Percentiles rank a stretch among this genome's conserved stretches.
Conservation (phyloP, 2,329 filamentous ascomycete genomes). For the Colletotrichum camelliae region DNA sequence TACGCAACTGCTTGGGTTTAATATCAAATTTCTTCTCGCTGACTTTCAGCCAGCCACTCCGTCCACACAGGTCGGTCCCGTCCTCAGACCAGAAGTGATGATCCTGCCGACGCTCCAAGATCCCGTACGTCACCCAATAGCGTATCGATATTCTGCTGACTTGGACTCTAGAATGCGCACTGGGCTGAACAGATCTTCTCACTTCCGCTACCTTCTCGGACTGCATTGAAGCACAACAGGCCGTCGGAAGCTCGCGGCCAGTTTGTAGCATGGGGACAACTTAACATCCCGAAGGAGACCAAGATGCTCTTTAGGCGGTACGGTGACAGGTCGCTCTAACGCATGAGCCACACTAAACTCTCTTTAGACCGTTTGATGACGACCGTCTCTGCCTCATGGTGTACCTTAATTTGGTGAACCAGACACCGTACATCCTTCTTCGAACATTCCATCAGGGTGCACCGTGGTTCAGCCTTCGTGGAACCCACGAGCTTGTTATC, state of each 20-base stretch:
- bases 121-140: slow-evolving; percentile 9
- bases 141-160: neutral
- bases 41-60: slow-evolving; percentile 35
- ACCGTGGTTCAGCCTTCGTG: slow-evolving; percentile 53
- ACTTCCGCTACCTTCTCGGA: slow-evolving; percentile 55
- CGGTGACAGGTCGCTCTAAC: slow-evolving; percentile 16
- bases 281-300: slow-evolving; percentile 51
- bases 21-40: neutral
- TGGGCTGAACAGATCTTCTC: slow-evolving; percentile 69
- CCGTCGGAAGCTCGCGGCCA: slow-evolving; percentile 51
- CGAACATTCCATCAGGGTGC: slow-evolving; percentile 44
- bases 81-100: slow-evolving; percentile 37
- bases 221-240: slow-evolving; percentile 46
- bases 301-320: slow-evolving; percentile 62
- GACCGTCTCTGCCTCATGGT: slow-evolving; percentile 60
- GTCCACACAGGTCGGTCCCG: slow-evolving; percentile 35
- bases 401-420: slow-evolving; percentile 49
- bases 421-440: slow-evolving; percentile 52
- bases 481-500: slow-evolving; percentile 61
- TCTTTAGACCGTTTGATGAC: slow-evolving; percentile 31
- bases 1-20: slow-evolving; percentile 31
- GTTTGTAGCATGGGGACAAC: slow-evolving; percentile 45
- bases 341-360: neutral
- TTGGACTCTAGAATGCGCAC: slow-evolving; percentile 49
- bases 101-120: slow-evolving; percentile 27